Base-by-base conservation (phyloP, 2,329 filamentous ascomycete species). In the Cordyceps militaris region DNA sequence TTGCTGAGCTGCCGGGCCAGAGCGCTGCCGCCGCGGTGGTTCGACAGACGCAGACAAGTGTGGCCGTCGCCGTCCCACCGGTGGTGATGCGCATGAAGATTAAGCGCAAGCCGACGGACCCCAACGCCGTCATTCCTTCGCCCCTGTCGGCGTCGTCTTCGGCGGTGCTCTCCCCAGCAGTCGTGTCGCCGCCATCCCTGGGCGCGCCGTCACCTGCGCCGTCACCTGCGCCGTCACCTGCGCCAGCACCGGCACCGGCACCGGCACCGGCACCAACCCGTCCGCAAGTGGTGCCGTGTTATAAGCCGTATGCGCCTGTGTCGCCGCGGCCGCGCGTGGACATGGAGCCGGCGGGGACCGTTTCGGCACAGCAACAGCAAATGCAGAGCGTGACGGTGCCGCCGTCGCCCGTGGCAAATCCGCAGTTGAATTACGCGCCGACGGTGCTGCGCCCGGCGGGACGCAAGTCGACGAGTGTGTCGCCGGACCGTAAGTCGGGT, bases 1-100 rank as follows among this genome's bases (percentile, higher is more conserved):
- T 70, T 48, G 70, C 73, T 24, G 74, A 81, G 66, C 59, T 79
- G 26, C 70, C 74, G 3, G 66, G 70, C 60, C 62, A 71, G 28
- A 64, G 65, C 11, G 67, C 67, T 36, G 64, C 69, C 23, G 70
- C 48, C 32, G 32, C 48, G 14, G 48, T 38, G 14, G 48, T 38
- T 14, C 24, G 19, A 32, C 48, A 50, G 30, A 49, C 19, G 13
- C 24, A 38, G 36, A n/a, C 34, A 36, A n/a, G 8, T 16, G 24
- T 16, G 4, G 16, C 47, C 13, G 3, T 30, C 13, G 32, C 32
- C 3, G 13, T 30, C 30, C 65, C 14, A 67, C 67, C 34, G 65
- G 69, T 26, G 56, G 69, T 13, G 28, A 26, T 21, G 40, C 51
- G 28, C 14, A 46, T 58, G 28, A 58, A 58, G 42, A 53, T 58